These are phyloP conservation scores for Durusdinium trenchii DNA, from an alignment of 73 alveolate genomes.

Conservation along the genomic window DNA sequence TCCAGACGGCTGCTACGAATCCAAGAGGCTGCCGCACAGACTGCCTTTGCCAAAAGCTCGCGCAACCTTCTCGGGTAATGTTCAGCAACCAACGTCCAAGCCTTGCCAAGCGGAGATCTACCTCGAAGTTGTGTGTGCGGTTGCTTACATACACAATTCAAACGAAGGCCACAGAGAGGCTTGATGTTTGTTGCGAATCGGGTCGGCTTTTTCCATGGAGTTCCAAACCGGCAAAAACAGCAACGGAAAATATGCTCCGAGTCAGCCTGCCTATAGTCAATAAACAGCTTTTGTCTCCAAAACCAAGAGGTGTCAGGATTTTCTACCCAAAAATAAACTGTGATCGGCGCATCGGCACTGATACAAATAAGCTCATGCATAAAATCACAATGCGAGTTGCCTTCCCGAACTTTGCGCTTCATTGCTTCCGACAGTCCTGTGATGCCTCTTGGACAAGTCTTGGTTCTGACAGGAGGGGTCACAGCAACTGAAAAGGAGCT, in stretches of 20 bases:
- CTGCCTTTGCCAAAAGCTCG: neutral
- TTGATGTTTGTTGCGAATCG: neutral
- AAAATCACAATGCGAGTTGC: neutral
- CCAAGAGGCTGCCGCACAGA: neutral
- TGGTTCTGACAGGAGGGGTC: neutral
- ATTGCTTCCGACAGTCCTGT: neutral
- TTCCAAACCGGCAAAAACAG: neutral
- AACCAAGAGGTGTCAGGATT: neutral
- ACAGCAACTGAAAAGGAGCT: neutral
- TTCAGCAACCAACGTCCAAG: neutral
- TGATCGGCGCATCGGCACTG: no score
- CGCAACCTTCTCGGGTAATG: neutral
- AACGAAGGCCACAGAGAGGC: neutral
- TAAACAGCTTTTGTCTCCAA: neutral
- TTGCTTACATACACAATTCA: neutral
- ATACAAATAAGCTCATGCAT: neutral
- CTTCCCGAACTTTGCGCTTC: neutral
- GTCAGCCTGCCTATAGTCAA: neutral
- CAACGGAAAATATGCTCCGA: neutral
- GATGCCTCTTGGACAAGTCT: neutral
- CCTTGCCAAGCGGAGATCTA: neutral
- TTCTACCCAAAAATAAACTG: neutral
- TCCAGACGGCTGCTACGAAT: neutral
- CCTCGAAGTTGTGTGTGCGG: neutral
- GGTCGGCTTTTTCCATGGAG: neutral